Conservation (phyloP, 192 early-diverging fungal species). For the Coemansia furcata region DNA sequence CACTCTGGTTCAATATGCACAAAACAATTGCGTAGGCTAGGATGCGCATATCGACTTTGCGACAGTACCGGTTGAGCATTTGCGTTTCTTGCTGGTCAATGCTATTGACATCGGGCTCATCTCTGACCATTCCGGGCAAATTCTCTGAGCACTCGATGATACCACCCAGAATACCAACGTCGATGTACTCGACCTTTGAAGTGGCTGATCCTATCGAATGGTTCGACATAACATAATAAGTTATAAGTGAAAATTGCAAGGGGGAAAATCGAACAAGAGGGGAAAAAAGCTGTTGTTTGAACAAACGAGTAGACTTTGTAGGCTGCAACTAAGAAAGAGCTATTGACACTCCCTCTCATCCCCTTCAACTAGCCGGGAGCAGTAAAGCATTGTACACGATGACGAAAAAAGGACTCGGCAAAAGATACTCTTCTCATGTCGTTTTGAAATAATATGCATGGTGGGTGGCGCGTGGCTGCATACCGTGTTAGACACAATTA, state of each 20-base stretch:
- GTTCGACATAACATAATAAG: not conserved
- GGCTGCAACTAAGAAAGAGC: not conserved
- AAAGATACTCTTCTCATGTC: not conserved
- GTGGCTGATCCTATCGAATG: constrained; percentile 19
- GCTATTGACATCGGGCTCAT: not conserved
- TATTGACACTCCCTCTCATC: not conserved
- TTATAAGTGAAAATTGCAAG: not conserved
- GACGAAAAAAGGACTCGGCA: not conserved
- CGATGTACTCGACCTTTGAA: constrained; percentile 34
- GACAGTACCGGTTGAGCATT: constrained; percentile 28
- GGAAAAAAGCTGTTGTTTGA: not conserved
- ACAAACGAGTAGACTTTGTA: not conserved
- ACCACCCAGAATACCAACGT: constrained; percentile 10
- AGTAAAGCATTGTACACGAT: constrained; percentile 3
- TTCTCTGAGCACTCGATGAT: constrained; percentile 1
- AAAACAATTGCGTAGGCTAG: constrained; percentile 34
- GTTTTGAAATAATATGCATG: not conserved
- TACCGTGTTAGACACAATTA: not conserved
- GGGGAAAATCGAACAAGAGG: not conserved
- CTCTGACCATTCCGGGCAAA: not conserved
- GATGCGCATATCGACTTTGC: constrained; percentile 41
- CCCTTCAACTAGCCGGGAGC: not conserved
- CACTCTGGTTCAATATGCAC: constrained; percentile 45
- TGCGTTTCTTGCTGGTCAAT: not conserved
- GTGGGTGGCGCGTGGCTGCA: not conserved